Evolutionary conservation across 129 eudicot genomes (phyloP), one percentile per base, ranked within the genome.

Genomic region (Flaveria sonorensis): DNA sequence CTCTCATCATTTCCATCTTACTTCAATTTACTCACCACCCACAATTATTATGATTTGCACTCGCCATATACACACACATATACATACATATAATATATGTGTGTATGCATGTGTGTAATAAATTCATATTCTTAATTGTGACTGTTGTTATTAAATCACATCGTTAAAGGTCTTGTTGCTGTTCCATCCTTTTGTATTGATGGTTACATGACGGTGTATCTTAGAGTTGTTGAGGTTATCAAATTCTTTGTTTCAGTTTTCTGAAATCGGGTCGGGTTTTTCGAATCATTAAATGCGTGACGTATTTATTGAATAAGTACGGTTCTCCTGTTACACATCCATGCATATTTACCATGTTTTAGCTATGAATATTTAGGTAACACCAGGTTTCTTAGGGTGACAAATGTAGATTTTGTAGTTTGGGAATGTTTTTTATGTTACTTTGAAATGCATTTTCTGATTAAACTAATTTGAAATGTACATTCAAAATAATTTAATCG

Each of bases 11-110:
- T 61, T 39, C 32, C 68, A 52, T 52, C 57, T 53, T n/a, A 50
- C 78, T 79, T 63, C 59, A 72, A 79, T 50, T 79, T 50, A 63
- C 42, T 72, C 79, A 72, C 79, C 74, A 72, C 74, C 73, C 23
- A 64, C 43, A 80, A 65, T 73, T 80, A 65, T 80, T 80, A 73
- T 73, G 46, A 72, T 50, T 62, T 51, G 63, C 67, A 76, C 23
- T 40, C 15, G 24, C 11, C 42, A 51, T 15, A 56, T 13, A 24
- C n/a, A 48, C 26, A 32, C 36, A 6, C 10, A 23, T 57, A 2
- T 61, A 13, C 28, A 26, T 26, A 36, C 3, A 23, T 59, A 4
- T 21, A 32, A 15, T 59, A 32, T 21, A 16, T 59, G 2, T 20
- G 21, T 32, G 20, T 21, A 32, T 23, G 0, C 10, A 59, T 32